Base-by-base conservation (phyloP, 2,329 filamentous ascomycete species). In the Raffaelea deltoideospora region DNA sequence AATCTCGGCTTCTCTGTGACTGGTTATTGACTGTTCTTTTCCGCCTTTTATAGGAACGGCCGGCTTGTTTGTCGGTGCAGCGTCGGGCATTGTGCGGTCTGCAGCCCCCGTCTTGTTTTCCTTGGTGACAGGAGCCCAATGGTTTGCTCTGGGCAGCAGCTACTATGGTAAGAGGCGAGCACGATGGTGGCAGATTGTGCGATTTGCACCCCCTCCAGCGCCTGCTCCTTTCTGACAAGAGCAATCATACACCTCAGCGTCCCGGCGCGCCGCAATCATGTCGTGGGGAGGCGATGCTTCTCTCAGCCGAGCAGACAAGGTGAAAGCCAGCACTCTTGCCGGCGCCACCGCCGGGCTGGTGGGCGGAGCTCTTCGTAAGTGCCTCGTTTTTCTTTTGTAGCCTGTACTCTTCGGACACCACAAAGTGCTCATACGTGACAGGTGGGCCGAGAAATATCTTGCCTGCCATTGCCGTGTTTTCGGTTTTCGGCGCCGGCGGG, bases 131-230 rank as follows among this genome's bases (percentile, higher is more conserved):
- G 80, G 83, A 15, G 63, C 83, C 29, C 85, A 93, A 58, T 94
- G 83, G 72, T 84, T 84, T 55, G 67, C 72, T 30, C 67, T 92
- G 28, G 84, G 84, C 26, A 73, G 70, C 33, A 80, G 73, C 14
- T 95, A 78, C 53, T 88, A 77, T 67, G 77, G 79, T 76, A 72
- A 57, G 30, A 14, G 18, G 4, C 4, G 28, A 30, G 7, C 23
- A 8, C 8, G 23, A 26, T 13, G 8, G 23, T 26, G 8, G 4
- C 6, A 17, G 28, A 30, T 15, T 18, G n/a, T n/a, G n/a, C n/a
- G n/a, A n/a, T n/a, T n/a, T n/a, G n/a, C n/a, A n/a, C n/a, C n/a
- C n/a, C n/a, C n/a, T n/a, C n/a, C n/a, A n/a, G n/a, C n/a, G n/a
- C n/a, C n/a, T n/a, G n/a, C n/a, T n/a, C n/a, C n/a, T 15, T 5